Percentiles rank a stretch among this genome's conserved stretches.
These are phyloP conservation scores for Teratosphaeria nubilosa DNA, from an alignment of 2,329 filamentous ascomycete genomes.

Conservation along the genomic window DNA sequence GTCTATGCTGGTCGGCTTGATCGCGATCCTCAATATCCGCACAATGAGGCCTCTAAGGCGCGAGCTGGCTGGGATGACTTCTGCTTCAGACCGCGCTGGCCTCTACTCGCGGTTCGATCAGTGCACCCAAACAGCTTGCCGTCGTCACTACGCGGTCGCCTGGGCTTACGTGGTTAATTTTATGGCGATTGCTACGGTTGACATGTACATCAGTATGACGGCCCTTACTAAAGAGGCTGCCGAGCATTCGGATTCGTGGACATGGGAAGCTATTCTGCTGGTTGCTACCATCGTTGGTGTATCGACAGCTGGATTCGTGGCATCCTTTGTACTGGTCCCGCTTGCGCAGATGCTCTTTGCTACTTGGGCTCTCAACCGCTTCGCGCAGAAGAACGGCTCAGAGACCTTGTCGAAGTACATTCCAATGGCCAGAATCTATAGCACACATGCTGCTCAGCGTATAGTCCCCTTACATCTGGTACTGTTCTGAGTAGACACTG, in stretches of 20 bases:
- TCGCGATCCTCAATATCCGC: not conserved
- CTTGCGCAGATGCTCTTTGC: slow-evolving; percentile 10
- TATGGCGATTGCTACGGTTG: slow-evolving; percentile 8
- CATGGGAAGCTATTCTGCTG: slow-evolving; percentile 4
- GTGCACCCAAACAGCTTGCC: slow-evolving; percentile 4
- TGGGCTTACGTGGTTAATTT: slow-evolving; percentile 8
- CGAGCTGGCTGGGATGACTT: not conserved
- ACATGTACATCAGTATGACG: slow-evolving; percentile 8
- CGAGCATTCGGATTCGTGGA: slow-evolving; percentile 5
- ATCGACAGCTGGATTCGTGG: slow-evolving; percentile 9
- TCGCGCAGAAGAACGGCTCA: slow-evolving; percentile 1
- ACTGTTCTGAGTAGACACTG: too few relatives aligned
- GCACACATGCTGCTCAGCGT: slow-evolving; percentile 9
- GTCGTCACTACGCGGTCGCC: slow-evolving; percentile 6
- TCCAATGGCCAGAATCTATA: slow-evolving; percentile 8
- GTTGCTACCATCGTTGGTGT: slow-evolving; percentile 4
- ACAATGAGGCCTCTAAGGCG: not conserved
- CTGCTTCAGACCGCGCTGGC: not conserved
- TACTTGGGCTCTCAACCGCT: slow-evolving; percentile 4
- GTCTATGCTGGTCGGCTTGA: not conserved
- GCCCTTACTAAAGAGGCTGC: slow-evolving; percentile 7
- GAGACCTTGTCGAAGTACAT: slow-evolving; percentile 7
- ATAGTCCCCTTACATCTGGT: too few relatives aligned
- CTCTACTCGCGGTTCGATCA: slow-evolving; percentile 1
- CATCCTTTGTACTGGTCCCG: slow-evolving; percentile 12